Evolutionary conservation across 2,329 filamentous ascomycete genomes (phyloP), one percentile per base, ranked within the genome.

Genomic region (Aspergillus sp.): DNA sequence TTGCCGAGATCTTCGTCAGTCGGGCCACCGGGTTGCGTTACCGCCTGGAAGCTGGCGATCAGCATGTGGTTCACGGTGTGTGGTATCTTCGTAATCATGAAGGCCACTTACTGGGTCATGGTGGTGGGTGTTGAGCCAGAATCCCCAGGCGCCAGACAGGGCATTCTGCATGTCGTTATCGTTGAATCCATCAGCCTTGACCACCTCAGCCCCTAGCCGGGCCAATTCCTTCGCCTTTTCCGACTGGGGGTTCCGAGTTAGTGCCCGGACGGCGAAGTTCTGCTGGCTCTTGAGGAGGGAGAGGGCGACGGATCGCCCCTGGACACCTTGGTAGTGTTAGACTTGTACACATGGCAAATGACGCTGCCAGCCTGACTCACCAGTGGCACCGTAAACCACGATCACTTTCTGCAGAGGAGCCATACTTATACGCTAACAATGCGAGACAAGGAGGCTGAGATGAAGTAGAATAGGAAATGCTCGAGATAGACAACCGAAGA

Each of bases 261-360:
- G n/a, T 9, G 50, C 50, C 17, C 50, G 50, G 17, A 53, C 32
- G 17, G 23, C 21, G 12, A 53, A 53, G 30, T 36, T 36, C 15
- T 53, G 50, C 17, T 53, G 30, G 50, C 50, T 53, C 32, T 53
- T 53, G 50, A 53, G 50, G 13, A 53, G 50, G 4, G 50, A 53
- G 30, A 38, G 30, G 30, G 50, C 10, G 30, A 53, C 6, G 19
- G 50, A 32, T 3, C 15, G 13, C 6, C 50, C 50, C 15, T 53
- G 50, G 17, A 21, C 21, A 39, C 50, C 50, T 53, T 10, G 30
- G 47, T 6, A 5, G 23, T 13, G 23, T 49, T 23, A 49, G 45
- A 13, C 19, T 23, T 23, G n/a, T 23, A 13, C 13, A 45, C 13
- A 5, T 7, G 21, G 10, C 21, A 23, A 13, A 15, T 10, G 41